Evolutionary conservation across 305 asterid genomes (phyloP), one percentile per base, ranked within the genome.

Genomic region (Withania somnifera): DNA sequence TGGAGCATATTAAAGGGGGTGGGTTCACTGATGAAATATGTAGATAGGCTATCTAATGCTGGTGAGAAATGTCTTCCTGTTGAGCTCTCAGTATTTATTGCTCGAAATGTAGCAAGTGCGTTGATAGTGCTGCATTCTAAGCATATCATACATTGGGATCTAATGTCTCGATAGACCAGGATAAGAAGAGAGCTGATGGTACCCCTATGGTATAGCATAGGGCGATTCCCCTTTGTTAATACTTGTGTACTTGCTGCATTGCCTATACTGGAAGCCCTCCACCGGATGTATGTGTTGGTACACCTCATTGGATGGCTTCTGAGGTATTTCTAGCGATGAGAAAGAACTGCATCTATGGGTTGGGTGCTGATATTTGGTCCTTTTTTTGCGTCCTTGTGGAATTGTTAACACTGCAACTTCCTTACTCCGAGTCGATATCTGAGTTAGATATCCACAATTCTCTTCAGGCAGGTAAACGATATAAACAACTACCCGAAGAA

Each of bases 221-320:
- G 85, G 98, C 98, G n/a, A 56, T 92, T 34, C 99, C 99, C 17
- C 94, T 94, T 81, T 88, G 90, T 68, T 94, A 94, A 75, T 82
- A 88, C 87, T 82, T 89, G 81, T 98, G 94, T 84, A 86, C 90
- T 6, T 96, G 99, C 86, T 95, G 98, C 88, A 95, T 92, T 84
- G 95, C 93, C 24, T 98, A 96, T 85, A 81, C 83, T 71, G 99
- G 98, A 51, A 87, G 91, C 78, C 97, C 98, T 85, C 89, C 94
- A 32, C 97, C 95, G 50, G 87, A 93, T 87, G 83, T 86, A 71
- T 94, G 98, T 86, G 99, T 94, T 81, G 98, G 99, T 82, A 96
- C 99, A 57, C 98, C 98, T 61, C 88, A 94, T 64, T 94, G 97
- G 98, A 95, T 95, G 97, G 94, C 99, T 78, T 97, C 97, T 45